Conservation (phyloP, 176 grass and related monocot species). For the Juncus effusus region DNA sequence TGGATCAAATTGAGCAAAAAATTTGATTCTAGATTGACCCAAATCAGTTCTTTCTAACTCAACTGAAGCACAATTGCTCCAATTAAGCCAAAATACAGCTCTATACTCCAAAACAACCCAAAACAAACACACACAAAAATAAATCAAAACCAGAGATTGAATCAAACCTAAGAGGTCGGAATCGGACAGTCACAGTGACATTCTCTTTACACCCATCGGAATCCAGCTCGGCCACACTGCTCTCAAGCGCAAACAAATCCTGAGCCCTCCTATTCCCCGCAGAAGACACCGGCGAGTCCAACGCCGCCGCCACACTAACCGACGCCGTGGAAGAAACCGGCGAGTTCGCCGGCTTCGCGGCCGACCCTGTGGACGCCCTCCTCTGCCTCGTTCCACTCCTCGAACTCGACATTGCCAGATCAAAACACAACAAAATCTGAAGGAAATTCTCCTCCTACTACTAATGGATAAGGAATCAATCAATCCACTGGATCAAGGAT, state of each 20-base stretch:
- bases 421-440: constrained; percentile 30
- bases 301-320: constrained; percentile 56
- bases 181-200: constrained; percentile 94
- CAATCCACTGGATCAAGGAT: constrained; percentile 26
- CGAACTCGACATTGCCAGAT: constrained; percentile 43
- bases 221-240: constrained; percentile 35
- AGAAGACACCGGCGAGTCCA: constrained; percentile 63
- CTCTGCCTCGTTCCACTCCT: constrained; percentile 46
- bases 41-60: background rate
- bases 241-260: constrained; percentile 27
- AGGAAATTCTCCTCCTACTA: too few relatives aligned
- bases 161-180: constrained; percentile 84
- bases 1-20: background rate
- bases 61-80: constrained; percentile 29
- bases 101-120: background rate
- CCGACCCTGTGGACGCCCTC: constrained; percentile 31
- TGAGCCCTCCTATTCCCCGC: constrained; percentile 25
- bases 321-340: constrained; percentile 66
- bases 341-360: constrained; percentile 42
- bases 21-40: background rate
- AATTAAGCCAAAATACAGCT: constrained; percentile 27
- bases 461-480: background rate
- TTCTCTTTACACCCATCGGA: constrained; percentile 72
- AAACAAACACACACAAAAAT: background rate
- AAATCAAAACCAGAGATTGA: too few relatives aligned